Conservation (phyloP, 1,284 basidiomycete genomes). For the Pseudozyma tsukubaensis region DNA sequence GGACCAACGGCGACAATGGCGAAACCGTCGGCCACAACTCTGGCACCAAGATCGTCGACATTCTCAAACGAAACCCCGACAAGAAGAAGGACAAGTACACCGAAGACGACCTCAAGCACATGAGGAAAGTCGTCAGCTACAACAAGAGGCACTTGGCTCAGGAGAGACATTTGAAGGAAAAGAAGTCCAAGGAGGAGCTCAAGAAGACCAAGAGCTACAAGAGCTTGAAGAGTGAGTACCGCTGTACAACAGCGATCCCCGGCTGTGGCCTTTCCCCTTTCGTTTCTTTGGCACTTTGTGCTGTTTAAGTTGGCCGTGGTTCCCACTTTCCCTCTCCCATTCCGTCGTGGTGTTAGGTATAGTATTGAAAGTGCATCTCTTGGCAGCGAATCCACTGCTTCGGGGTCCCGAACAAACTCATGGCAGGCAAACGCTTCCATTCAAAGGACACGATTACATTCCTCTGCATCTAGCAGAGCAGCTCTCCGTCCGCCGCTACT, state of each 20-base stretch:
- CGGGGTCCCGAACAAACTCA: neutral
- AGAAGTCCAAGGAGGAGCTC: slow-evolving; percentile 56
- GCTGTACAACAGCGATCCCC: neutral
- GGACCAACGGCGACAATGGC: slow-evolving; percentile 53
- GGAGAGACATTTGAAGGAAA: slow-evolving; percentile 57
- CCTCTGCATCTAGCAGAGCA: slow-evolving; percentile 7
- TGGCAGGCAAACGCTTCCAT: no score
- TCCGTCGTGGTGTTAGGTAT: neutral
- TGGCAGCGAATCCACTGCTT: neutral
- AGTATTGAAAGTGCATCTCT: neutral
- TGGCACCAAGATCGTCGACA: slow-evolving; percentile 62
- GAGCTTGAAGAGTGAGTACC: slow-evolving; percentile 55
- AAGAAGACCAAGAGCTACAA: slow-evolving; percentile 59
- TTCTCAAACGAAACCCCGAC: slow-evolving; percentile 66
- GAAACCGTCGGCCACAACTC: slow-evolving; percentile 64
- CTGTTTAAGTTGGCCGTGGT: neutral
- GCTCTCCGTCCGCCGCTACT: no score
- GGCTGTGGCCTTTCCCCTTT: neutral
- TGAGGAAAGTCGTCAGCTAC: slow-evolving; percentile 68
- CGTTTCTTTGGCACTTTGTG: slow-evolving; percentile 11
- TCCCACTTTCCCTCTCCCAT: neutral
- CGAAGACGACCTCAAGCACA: slow-evolving; percentile 64
- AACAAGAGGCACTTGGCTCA: slow-evolving; percentile 67
- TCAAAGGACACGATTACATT: neutral
- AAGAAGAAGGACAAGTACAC: slow-evolving; percentile 64